Conservation (phyloP, 331 rosid genomes). For the Acacia pycnantha region DNA sequence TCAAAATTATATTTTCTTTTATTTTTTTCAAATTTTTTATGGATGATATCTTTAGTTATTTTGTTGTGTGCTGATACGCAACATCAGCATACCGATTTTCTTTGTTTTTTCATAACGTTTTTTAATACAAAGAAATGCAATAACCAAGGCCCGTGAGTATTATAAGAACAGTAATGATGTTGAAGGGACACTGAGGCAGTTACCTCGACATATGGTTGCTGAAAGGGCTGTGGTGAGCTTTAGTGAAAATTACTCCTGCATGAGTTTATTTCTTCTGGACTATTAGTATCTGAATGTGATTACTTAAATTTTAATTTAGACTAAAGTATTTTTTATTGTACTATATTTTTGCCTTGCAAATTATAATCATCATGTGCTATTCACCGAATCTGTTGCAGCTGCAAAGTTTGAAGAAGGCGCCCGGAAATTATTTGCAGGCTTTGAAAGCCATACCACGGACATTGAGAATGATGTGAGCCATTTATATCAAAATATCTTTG, state of each 20-base stretch:
- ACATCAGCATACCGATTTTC: neutral
- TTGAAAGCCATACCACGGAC: constrained; percentile 91
- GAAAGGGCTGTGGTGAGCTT: constrained; percentile 89
- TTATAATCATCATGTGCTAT: constrained; percentile 11
- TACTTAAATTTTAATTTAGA: constrained; percentile 3
- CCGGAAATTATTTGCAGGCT: constrained; percentile 87
- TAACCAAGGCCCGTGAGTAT: constrained; percentile 80
- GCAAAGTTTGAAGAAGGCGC: constrained; percentile 75
- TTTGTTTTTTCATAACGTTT: constrained; percentile 51
- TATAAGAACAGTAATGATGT: constrained; percentile 70
- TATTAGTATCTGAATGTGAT: constrained; percentile 24
- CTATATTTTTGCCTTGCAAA: constrained; percentile 12
- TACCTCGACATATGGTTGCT: constrained; percentile 82
- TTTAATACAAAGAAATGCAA: constrained; percentile 60
- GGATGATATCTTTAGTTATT: constrained; percentile 14
- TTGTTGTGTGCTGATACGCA: constrained; percentile 27
- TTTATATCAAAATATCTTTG: constrained; percentile 16
- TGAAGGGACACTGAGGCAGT: constrained; percentile 85
- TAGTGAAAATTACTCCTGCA: constrained; percentile 30
- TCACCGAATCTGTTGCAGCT: constrained; percentile 54
- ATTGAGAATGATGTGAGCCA: constrained; percentile 92
- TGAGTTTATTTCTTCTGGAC: constrained; percentile 2
- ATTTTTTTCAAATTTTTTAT: neutral
- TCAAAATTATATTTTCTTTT: neutral
- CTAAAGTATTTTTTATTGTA: constrained; percentile 6